phyloP scores from a whole-genome alignment of 768 basidiomycete genomes.

The Xerocomus spinulosus region DNA sequence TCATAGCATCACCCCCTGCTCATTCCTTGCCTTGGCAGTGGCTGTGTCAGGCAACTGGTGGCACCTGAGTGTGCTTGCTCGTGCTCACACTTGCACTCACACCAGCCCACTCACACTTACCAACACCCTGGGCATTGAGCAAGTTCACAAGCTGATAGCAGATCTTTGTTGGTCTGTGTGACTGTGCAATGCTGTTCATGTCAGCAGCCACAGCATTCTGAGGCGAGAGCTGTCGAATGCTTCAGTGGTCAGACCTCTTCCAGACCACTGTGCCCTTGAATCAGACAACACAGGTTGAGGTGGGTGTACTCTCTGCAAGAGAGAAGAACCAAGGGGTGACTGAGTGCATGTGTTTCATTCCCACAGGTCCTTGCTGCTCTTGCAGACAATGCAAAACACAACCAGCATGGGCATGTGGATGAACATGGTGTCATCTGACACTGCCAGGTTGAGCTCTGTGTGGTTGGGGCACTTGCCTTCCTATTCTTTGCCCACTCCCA shows the following conservation, averaged over 20 bases:
- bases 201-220: neutral
- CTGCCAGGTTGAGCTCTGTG: constrained; percentile 26
- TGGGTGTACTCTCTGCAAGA: no score
- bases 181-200: neutral
- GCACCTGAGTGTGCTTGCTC: no score
- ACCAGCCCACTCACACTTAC: no score
- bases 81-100: no score
- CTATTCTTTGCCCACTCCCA: constrained; percentile 32
- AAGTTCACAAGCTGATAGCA: no score
- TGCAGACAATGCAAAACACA: constrained; percentile 9
- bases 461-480: constrained; percentile 25
- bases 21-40: no score
- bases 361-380: neutral
- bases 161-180: no score
- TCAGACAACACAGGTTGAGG: neutral
- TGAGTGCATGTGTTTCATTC: no score
- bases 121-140: no score
- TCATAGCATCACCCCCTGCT: no score
- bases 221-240: constrained; percentile 1
- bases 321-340: no score
- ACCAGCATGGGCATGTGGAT: constrained; percentile 29
- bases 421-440: constrained; percentile 31
- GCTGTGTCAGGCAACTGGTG: no score
- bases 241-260: constrained; percentile 5
- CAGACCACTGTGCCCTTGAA: neutral